Evolutionary conservation across 768 basidiomycete genomes (phyloP).

Genomic region (Lentinus brumalis): DNA sequence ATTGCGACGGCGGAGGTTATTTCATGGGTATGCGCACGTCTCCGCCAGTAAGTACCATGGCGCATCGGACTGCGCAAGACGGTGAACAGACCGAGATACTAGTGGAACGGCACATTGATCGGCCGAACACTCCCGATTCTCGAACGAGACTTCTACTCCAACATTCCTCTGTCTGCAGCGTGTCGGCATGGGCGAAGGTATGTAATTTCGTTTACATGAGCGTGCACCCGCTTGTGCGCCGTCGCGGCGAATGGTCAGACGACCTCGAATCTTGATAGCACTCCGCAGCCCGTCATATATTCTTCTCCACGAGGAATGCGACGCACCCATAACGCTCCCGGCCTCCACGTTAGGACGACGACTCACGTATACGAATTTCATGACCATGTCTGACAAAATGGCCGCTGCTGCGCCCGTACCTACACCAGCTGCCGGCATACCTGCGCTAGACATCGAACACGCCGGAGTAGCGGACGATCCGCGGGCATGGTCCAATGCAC

Average conservation of each 20-base stretch:
- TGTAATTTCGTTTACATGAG: not conserved
- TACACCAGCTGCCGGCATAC: not conserved
- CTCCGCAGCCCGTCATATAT: not conserved
- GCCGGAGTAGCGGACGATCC: conserved; percentile 30
- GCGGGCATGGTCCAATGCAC: conserved; percentile 27
- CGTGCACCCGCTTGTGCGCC: not conserved
- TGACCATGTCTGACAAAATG: conserved; percentile 6
- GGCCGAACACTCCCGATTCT: not conserved
- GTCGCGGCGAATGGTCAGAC: not conserved
- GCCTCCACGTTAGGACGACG: not conserved
- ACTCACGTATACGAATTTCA: not conserved
- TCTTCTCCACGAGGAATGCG: not conserved
- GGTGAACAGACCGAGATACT: no score
- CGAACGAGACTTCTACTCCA: not conserved
- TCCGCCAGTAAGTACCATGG: no score
- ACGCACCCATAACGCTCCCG: not conserved
- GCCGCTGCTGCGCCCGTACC: not conserved
- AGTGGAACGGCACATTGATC: not conserved
- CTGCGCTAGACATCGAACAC: conserved; percentile 29
- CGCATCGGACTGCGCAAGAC: no score
- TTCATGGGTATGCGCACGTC: no score
- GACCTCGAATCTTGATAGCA: not conserved
- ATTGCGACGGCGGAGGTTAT: no score
- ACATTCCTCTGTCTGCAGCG: not conserved
- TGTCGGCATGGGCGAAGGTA: not conserved